Evolutionary conservation across 345 rosid genomes (phyloP).

Genomic region (Microthlaspi erraticum): DNA sequence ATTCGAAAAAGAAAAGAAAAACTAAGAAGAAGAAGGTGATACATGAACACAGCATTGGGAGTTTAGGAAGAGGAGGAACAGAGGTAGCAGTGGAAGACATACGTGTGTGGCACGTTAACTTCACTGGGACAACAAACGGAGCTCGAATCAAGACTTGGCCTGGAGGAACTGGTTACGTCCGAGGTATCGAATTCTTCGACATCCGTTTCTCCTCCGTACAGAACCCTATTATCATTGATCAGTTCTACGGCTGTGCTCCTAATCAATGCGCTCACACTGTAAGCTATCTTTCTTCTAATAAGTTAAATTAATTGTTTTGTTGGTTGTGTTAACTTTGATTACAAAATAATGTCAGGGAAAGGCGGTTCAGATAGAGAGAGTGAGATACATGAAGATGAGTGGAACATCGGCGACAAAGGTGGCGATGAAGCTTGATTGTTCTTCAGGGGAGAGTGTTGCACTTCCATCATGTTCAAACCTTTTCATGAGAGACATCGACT

Average conservation of each 20-base stretch:
- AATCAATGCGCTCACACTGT: conserved; percentile 7
- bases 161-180: conserved; percentile 57
- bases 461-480: conserved; percentile 25
- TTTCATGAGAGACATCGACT: conserved; percentile 36
- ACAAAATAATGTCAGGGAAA: background rate
- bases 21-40: conserved; percentile 1
- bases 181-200: conserved; percentile 47
- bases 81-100: conserved; percentile 46
- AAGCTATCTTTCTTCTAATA: background rate
- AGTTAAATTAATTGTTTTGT: background rate
- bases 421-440: conserved; percentile 36
- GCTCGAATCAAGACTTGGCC: conserved; percentile 70
- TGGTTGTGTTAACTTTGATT: too few species aligned
- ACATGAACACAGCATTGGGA: conserved; percentile 56
- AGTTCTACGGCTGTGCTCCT: conserved; percentile 46
- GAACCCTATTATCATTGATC: conserved; percentile 60
- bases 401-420: conserved; percentile 44
- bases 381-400: conserved; percentile 34
- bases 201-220: conserved; percentile 40
- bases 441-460: conserved; percentile 35
- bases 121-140: conserved; percentile 53
- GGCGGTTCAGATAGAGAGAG: conserved; percentile 37
- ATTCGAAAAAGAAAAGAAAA: background rate
- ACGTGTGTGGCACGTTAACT: conserved; percentile 44
- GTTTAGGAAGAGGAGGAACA: conserved; percentile 52